Evolutionary conservation across 73 alveolate species (phyloP).

Genomic region (Paramecium biaurelia): DNA sequence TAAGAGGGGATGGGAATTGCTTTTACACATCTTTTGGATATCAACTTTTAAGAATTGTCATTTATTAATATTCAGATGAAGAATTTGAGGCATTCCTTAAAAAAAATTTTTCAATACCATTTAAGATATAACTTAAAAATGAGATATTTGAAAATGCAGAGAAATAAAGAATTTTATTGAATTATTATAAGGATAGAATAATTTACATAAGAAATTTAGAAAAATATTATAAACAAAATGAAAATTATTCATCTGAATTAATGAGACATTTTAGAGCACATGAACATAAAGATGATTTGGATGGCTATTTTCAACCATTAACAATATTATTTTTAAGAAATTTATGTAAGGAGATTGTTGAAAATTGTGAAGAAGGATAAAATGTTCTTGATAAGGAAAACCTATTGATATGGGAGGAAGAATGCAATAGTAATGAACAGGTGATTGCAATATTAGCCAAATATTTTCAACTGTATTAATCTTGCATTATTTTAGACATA

Average conservation of each 20-base stretch:
- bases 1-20: constrained; percentile 45
- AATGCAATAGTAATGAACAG: neutral
- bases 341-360: neutral
- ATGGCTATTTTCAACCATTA: neutral
- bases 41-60: neutral
- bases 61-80: neutral
- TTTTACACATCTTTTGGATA: constrained; percentile 7
- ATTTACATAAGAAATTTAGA: neutral
- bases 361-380: neutral
- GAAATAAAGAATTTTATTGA: neutral
- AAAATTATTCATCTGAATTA: neutral
- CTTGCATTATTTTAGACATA: neutral
- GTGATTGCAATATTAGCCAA: neutral
- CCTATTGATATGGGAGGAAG: neutral
- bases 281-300: neutral
- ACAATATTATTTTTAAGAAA: neutral
- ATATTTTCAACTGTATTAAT: neutral
- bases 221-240: neutral
- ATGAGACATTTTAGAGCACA: neutral
- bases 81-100: neutral
- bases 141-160: neutral
- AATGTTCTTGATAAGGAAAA: neutral
- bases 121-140: neutral
- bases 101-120: neutral
- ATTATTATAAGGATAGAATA: neutral